Base-by-base conservation (phyloP, 2,329 filamentous ascomycete species). In the Kalaharituber pfeilii region DNA sequence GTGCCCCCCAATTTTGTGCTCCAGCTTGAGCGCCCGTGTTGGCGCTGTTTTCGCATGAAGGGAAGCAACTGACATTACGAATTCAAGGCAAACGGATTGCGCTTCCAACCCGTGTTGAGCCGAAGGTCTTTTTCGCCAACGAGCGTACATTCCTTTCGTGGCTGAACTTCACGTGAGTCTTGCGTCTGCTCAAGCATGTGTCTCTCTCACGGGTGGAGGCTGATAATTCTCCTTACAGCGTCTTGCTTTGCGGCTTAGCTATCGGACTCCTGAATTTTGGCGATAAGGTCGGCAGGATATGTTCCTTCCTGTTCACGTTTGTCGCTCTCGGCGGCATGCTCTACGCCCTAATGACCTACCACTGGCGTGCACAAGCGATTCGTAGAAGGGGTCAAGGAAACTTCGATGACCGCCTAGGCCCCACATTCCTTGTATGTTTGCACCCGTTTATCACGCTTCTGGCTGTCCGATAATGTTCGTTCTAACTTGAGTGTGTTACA, bases 81-180 rank as follows among this genome's bases (percentile, higher is more conserved):
- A 51, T 39, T 47, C 15, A 65, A 94, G 89, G 89, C 77, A 98
- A 98, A 75, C 86, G 89, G 68, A 96, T 98, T 68, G 89, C 91
- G 65, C 86, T 98, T 61, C 91, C 91, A 55, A 95, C 89, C 57
- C 87, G 91, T 63, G 89, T 98, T 70, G 91, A 98, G 71, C 91
- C 91, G 65, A 98, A 98, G 73, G 91, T 98, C 75, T 98, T 96
- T 80, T 98, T 98, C 76, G 91, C 91, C 72, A 98, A 98, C 76
- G 91, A 98, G 73, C 86, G 91, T 60, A 98, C 91, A 60, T 98
- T 98, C 69, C 81, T 98, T 66, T 94, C 87, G 71, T 98, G 91
- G 91, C 85, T 98, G 67, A 98, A 98, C 78, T 96, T 96, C 76
- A 94, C 88, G 42, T 47, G 15, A 15, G 42, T 51, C 13, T 36